These are phyloP conservation scores for Tulasnella calospora DNA, from an alignment of 768 basidiomycete species.

Conservation along the genomic window DNA sequence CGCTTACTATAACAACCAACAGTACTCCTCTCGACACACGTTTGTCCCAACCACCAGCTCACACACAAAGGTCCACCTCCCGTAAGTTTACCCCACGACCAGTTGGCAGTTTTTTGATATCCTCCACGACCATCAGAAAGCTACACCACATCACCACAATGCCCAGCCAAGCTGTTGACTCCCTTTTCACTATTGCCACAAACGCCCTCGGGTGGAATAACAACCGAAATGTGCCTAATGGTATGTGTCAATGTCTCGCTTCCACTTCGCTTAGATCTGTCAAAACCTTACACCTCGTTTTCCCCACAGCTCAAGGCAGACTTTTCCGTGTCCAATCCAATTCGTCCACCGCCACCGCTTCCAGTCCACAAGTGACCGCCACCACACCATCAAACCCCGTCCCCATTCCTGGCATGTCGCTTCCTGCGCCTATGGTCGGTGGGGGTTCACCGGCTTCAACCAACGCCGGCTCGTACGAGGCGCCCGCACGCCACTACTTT, in stretches of 20 bases:
- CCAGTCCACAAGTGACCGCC: constrained; percentile 2
- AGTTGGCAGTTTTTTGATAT: background rate
- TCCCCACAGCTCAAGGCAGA: background rate
- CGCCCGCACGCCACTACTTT: constrained; percentile 19
- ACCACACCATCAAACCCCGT: background rate
- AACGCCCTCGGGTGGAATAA: background rate
- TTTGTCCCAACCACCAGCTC: constrained; percentile 1
- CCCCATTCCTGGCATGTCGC: constrained; percentile 1
- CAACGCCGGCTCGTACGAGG: background rate
- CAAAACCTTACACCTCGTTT: background rate
- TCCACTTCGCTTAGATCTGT: constrained; percentile 3
- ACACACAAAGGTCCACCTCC: background rate
- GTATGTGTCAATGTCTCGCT: background rate
- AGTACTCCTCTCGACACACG: background rate
- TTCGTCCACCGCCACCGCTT: background rate
- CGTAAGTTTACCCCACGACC: background rate
- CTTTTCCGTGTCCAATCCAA: constrained; percentile 4
- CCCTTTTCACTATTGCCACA: background rate
- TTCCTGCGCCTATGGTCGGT: background rate
- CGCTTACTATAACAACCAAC: background rate
- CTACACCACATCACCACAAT: background rate
- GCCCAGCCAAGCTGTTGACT: background rate
- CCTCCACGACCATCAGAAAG: background rate
- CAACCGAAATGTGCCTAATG: background rate
- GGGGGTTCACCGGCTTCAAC: background rate